phyloP scores from a whole-genome alignment of 345 rosid genomes.

The Anacardium occidentale region DNA sequence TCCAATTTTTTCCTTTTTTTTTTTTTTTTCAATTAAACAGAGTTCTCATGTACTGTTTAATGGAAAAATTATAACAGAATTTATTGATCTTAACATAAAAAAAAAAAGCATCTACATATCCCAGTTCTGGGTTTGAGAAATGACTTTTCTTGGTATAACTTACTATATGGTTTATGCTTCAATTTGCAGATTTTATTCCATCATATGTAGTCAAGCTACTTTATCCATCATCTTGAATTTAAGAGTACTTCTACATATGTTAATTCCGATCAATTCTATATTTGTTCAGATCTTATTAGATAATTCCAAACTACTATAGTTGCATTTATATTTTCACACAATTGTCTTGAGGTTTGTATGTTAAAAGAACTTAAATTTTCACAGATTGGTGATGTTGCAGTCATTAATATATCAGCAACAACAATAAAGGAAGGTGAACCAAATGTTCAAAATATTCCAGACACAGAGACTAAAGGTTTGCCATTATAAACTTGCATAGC shows the following conservation, averaged over 20 bases:
- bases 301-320: neutral
- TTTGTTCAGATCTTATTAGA: neutral
- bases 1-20: neutral
- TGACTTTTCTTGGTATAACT: neutral
- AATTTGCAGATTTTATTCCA: neutral
- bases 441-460: constrained; percentile 62
- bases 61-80: neutral
- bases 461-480: constrained; percentile 89
- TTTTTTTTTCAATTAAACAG: neutral
- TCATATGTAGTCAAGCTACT: neutral
- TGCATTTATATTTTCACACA: neutral
- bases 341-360: constrained; percentile 5
- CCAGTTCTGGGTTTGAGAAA: neutral
- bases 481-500: constrained; percentile 14
- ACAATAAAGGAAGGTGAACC: constrained; percentile 59
- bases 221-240: neutral
- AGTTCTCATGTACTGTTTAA: neutral
- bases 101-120: neutral
- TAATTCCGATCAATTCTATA: neutral
- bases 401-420: constrained; percentile 82
- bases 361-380: constrained; percentile 18
- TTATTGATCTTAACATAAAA: neutral
- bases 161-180: neutral
- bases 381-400: constrained; percentile 84
- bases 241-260: neutral